These are phyloP conservation scores for Capsella rubella DNA, from an alignment of 441 rosid species.

Conservation along the genomic window DNA sequence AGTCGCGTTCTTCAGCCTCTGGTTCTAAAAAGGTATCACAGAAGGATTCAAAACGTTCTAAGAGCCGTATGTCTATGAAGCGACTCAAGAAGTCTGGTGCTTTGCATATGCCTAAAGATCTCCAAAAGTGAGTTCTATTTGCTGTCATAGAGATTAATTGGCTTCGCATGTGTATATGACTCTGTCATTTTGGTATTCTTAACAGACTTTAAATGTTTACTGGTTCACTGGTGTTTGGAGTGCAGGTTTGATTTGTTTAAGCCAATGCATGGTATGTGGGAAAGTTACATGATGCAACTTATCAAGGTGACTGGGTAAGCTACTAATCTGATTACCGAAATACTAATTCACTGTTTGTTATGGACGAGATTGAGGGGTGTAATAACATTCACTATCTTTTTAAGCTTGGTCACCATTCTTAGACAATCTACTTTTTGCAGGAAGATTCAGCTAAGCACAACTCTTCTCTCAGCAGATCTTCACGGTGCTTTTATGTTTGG, in stretches of 20 bases:
- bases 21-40: conserved; percentile 55
- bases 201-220: not conserved
- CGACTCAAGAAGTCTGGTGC: conserved; percentile 73
- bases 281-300: conserved; percentile 68
- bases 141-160: conserved; percentile 1
- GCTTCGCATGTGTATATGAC: not conserved
- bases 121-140: conserved; percentile 60
- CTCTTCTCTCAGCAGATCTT: conserved; percentile 75
- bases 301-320: conserved; percentile 67
- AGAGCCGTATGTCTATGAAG: conserved; percentile 77
- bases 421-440: conserved; percentile 48
- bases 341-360: not conserved
- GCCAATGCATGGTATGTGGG: conserved; percentile 96
- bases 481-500: conserved; percentile 88
- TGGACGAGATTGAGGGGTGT: not conserved
- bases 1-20: conserved; percentile 53
- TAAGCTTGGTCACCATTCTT: conserved; percentile 21
- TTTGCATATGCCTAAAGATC: conserved; percentile 58
- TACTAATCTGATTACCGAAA: conserved; percentile 1
- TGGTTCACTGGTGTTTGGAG: conserved; percentile 33
- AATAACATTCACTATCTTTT: conserved; percentile 10
- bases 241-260: conserved; percentile 72
- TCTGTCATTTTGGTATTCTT: not conserved
- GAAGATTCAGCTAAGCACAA: conserved; percentile 64
- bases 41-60: conserved; percentile 78